A percentile compares a stretch with the other conserved stretches of the same genome.
These are phyloP conservation scores for Phylloporus sp. DNA, from an alignment of 1,284 basidiomycete species.

Conservation along the genomic window DNA sequence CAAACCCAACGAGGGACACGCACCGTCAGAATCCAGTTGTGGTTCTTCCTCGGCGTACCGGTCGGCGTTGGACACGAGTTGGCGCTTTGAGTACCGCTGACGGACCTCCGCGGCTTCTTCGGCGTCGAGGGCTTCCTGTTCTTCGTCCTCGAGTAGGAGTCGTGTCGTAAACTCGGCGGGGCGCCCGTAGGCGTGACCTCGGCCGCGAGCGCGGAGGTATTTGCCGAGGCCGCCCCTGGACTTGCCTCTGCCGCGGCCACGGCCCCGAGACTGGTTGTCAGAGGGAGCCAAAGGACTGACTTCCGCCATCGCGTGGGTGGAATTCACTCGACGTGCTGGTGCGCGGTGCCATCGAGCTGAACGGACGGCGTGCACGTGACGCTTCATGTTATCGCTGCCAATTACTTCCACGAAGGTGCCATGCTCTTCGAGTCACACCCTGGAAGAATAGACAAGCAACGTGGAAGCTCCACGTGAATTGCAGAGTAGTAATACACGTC, in stretches of 20 bases:
- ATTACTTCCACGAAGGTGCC: no score
- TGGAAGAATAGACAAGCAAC: not conserved
- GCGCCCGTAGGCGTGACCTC: constrained; percentile 63
- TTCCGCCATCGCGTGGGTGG: constrained; percentile 24
- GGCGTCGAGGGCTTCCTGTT: constrained; percentile 40
- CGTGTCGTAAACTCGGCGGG: constrained; percentile 65
- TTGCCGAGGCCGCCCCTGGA: constrained; percentile 74
- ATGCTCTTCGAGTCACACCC: not conserved
- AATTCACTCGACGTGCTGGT: not conserved
- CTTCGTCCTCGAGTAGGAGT: constrained; percentile 62
- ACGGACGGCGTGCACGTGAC: constrained; percentile 1
- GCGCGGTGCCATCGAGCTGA: not conserved
- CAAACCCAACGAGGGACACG: no score
- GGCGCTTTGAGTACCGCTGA: constrained; percentile 56
- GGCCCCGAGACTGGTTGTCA: constrained; percentile 23
- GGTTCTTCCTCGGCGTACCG: constrained; percentile 70
- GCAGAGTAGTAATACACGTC: constrained; percentile 13
- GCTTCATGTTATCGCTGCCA: no score
- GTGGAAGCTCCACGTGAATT: not conserved
- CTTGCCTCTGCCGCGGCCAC: constrained; percentile 54
- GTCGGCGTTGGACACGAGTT: constrained; percentile 70
- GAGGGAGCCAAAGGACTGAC: constrained; percentile 11
- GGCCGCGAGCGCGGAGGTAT: constrained; percentile 68
- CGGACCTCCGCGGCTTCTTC: constrained; percentile 54
- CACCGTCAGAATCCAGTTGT: constrained; percentile 68